A percentile compares a stretch with the other conserved stretches of the same genome.
These are phyloP conservation scores for Candida maesae DNA, from an alignment of 805 yeast species.

Conservation along the genomic window DNA sequence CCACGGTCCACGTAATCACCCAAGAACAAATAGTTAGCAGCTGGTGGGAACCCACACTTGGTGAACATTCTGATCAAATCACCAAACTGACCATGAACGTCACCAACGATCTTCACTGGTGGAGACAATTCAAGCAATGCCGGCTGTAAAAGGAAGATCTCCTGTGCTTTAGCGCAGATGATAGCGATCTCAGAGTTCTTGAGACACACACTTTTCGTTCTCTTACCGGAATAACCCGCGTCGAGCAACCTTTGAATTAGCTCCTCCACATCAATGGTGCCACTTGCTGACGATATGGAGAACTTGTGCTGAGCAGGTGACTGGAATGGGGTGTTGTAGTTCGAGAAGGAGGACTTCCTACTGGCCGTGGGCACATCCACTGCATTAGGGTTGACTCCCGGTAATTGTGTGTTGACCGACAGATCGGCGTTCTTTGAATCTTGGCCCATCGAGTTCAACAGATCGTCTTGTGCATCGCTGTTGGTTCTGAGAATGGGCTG, in stretches of 20 bases:
- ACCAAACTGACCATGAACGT: slow-evolving; percentile 94
- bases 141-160: slow-evolving; percentile 87
- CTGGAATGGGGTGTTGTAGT: slow-evolving; percentile 24
- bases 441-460: slow-evolving; percentile 13
- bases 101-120: slow-evolving; percentile 87
- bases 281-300: slow-evolving; percentile 20
- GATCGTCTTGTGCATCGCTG: slow-evolving; percentile 28
- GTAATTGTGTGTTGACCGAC: slow-evolving; percentile 2
- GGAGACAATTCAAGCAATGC: slow-evolving; percentile 77
- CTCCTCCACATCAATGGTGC: slow-evolving; percentile 65
- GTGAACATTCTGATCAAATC: slow-evolving; percentile 79
- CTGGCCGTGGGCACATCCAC: slow-evolving; percentile 27
- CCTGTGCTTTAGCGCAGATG: slow-evolving; percentile 84
- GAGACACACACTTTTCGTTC: slow-evolving; percentile 84
- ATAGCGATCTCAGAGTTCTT: slow-evolving; percentile 86
- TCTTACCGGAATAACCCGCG: slow-evolving; percentile 93
- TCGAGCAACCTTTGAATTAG: slow-evolving; percentile 86
- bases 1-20: slow-evolving; percentile 98
- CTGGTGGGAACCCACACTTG: slow-evolving; percentile 83
- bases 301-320: slow-evolving; percentile 21
- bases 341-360: slow-evolving; percentile 24
- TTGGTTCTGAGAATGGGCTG: slow-evolving; percentile 64
- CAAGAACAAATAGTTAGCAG: slow-evolving; percentile 59
- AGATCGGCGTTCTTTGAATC: slow-evolving; percentile 9
- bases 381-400: neutral